Evolutionary conservation across 2,329 filamentous ascomycete species (phyloP).

Genomic region (Cryphonectria parasitica): DNA sequence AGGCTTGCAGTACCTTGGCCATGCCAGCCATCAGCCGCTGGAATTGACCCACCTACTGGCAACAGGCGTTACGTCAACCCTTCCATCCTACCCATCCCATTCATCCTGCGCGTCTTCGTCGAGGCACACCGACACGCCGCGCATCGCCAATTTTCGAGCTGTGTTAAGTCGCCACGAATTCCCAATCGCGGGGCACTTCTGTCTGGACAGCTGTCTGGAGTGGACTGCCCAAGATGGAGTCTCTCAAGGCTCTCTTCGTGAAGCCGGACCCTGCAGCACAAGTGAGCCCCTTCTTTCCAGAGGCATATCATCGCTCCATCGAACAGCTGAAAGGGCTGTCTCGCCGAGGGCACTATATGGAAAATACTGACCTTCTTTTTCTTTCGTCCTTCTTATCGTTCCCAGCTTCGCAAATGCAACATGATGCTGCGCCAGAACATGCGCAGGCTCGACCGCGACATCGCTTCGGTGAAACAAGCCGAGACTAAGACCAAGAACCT

Average conservation of each 20-base stretch:
- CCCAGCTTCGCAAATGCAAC: conserved; percentile 93
- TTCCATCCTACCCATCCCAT: not conserved
- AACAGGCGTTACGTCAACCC: conserved; percentile 28
- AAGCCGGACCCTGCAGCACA: conserved; percentile 93
- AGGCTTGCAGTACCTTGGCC: not conserved
- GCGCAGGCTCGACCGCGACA: conserved; percentile 93
- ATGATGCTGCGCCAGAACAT: conserved; percentile 85
- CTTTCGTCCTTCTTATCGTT: not conserved
- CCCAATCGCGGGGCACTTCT: conserved; percentile 3
- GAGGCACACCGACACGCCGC: conserved; percentile 5
- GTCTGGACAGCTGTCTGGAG: conserved; percentile 8
- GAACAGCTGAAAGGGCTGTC: not conserved
- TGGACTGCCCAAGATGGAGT: conserved; percentile 71
- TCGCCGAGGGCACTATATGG: not conserved
- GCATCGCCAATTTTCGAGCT: not conserved
- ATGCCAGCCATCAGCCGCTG: conserved; percentile 6
- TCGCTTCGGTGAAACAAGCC: conserved; percentile 74
- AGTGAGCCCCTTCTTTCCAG: conserved; percentile 54
- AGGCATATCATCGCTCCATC: not conserved
- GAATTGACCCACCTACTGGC: conserved; percentile 18
- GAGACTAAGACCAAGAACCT: conserved; percentile 84
- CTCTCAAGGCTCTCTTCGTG: conserved; percentile 82
- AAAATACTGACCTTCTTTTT: conserved; percentile 10
- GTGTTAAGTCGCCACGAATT: not conserved
- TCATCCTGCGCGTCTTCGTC: conserved; percentile 12